Base-by-base conservation (phyloP, 2,329 filamentous ascomycete species). In the Diaporthe vexans region DNA sequence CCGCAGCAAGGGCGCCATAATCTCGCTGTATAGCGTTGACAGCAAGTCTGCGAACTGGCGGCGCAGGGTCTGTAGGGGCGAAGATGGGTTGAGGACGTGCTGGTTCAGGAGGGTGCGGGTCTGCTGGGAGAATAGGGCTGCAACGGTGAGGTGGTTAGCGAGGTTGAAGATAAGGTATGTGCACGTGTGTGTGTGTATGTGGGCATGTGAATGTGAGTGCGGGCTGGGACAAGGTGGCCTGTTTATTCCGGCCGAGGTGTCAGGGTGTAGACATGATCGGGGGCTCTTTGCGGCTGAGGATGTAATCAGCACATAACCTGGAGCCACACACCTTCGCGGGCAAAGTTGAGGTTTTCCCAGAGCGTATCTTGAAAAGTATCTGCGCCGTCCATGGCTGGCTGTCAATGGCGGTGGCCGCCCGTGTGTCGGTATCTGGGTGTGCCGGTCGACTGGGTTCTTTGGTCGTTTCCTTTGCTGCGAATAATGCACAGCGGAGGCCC, bases 51-150 rank as follows among this genome's bases (percentile, higher is more conserved):
- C 68, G 52, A 84, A 76, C 19, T 85, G 81, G 26, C 81, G 82
- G 63, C 82, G 82, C 76, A 85, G 73, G 35, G 82, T 76, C 77
- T 87, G 87, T 19, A 89, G 75, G 10, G 87, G 85, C 7, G 87
- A 85, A 65, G 83, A 79, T 21, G 85, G 85, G 79, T 85, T 82
- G 63, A 90, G 82, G 74, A 89, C 78, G 82, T 90, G 83, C 57
- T 84, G 84, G 79, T 87, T 81, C 72, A 89, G 81, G n/a, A 87
- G 82, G 48, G 86, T 85, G 67, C 88, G 83, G 73, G 89, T 77
- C 46, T 75, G 68, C 46, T 82, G 79, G 57, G 83, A 81, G 76
- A 87, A 81, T 69, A 85, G 77, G 71, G 80, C 80, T 76, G 78
- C 11, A 6, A 5, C 15, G 21, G 46, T 13, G 29, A 17, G 29